Conservation (phyloP, 768 basidiomycete species). For the Candolleomyces efflorescens region DNA sequence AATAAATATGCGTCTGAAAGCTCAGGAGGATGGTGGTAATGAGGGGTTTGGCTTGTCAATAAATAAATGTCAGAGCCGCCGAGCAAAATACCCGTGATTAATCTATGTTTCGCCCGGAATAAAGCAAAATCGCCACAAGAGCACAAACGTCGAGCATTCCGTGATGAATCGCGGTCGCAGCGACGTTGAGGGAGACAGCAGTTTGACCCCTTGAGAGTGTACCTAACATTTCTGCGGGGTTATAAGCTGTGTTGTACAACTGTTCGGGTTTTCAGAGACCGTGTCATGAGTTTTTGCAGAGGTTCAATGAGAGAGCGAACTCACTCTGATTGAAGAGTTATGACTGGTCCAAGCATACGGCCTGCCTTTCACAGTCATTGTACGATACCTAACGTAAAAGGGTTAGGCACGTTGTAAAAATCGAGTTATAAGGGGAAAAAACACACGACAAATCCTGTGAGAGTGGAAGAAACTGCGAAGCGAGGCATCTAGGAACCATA, state of each 20-base stretch:
- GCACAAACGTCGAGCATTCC: conserved; percentile 7
- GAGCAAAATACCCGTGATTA: not conserved
- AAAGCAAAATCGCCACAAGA: conserved; percentile 2
- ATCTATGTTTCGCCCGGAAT: conserved; percentile 8
- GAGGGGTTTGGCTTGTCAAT: no score
- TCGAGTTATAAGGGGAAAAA: not conserved
- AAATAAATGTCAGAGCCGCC: no score
- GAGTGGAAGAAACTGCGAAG: conserved; percentile 3
- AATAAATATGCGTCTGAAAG: no score
- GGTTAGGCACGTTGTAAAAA: not conserved
- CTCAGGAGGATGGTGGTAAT: no score
- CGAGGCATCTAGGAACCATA: not conserved
- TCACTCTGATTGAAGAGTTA: conserved; percentile 1
- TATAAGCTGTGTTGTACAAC: conserved; percentile 10
- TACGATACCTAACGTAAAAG: not conserved
- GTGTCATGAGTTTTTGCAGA: not conserved
- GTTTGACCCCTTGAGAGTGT: not conserved
- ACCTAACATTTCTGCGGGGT: conserved; percentile 5
- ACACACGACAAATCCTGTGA: conserved; percentile 7
- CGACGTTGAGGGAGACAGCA: conserved; percentile 3
- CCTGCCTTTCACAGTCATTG: conserved; percentile 7
- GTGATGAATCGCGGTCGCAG: conserved; percentile 3
- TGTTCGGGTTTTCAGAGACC: not conserved
- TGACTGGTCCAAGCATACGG: conserved; percentile 6
- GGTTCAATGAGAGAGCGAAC: not conserved